A percentile compares a stretch with the other conserved stretches of the same genome.
Evolutionary conservation across 2,329 filamentous ascomycete genomes (phyloP).

Genomic region (Diaporthe velutina): DNA sequence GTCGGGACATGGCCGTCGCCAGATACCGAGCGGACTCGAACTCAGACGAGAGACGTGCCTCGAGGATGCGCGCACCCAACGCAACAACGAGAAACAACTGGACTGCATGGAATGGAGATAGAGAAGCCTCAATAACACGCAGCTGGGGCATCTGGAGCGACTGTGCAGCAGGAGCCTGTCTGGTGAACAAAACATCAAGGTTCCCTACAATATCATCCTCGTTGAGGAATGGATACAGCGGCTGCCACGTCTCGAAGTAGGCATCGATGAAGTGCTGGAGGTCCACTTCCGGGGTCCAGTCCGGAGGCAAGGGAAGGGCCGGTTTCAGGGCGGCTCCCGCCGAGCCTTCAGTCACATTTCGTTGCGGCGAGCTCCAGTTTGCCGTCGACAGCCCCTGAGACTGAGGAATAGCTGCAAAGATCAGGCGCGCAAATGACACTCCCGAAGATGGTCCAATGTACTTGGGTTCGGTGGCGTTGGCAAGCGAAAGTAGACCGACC

Average conservation of each 20-base stretch:
- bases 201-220: slow-evolving; percentile 43
- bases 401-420: slow-evolving; percentile 43
- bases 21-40: slow-evolving; percentile 46
- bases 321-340: slow-evolving; percentile 8
- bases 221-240: slow-evolving; percentile 47
- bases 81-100: slow-evolving; percentile 46
- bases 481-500: slow-evolving; percentile 44
- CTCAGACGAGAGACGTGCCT: slow-evolving; percentile 40
- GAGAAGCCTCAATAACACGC: slow-evolving; percentile 37
- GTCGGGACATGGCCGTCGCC: slow-evolving; percentile 43
- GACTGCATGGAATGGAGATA: slow-evolving; percentile 39
- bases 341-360: neutral
- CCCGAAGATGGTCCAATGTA: slow-evolving; percentile 47
- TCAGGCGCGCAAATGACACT: slow-evolving; percentile 44
- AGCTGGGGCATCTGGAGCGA: slow-evolving; percentile 43
- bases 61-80: slow-evolving; percentile 44
- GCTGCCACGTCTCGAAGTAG: slow-evolving; percentile 46
- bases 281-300: slow-evolving; percentile 41
- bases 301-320: slow-evolving; percentile 29
- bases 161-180: slow-evolving; percentile 40
- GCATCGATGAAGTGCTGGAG: slow-evolving; percentile 41
- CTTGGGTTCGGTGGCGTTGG: slow-evolving; percentile 45
- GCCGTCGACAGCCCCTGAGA: slow-evolving; percentile 39
- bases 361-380: slow-evolving; percentile 19
- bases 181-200: slow-evolving; percentile 42